Evolutionary conservation across 352 stramenopile species (phyloP).

Genomic region (Aphanomyces stellatus): DNA sequence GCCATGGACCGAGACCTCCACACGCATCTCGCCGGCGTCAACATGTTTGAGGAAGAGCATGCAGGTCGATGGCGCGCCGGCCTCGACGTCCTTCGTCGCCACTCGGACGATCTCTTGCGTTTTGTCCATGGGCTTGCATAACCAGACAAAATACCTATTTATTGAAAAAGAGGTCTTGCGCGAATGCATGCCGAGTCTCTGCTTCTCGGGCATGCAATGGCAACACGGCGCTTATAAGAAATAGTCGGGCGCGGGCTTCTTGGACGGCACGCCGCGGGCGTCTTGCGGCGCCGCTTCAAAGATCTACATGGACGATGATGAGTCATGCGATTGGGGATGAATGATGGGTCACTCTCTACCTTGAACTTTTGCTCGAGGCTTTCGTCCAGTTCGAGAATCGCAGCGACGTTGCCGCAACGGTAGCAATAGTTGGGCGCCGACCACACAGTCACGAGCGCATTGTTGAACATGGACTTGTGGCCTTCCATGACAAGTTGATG

Average conservation of each 20-base stretch:
- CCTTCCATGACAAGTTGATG: conserved; percentile 96
- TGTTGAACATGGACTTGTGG: conserved; percentile 96
- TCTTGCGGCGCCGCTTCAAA: conserved; percentile 98
- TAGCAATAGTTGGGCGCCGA: conserved; percentile 99
- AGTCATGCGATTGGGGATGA: neutral
- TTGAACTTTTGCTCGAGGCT: conserved; percentile 88
- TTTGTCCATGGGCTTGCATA: conserved; percentile 12
- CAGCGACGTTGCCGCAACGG: conserved; percentile 96
- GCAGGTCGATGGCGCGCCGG: neutral
- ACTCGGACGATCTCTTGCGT: neutral
- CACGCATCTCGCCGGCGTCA: neutral
- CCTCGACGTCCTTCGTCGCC: neutral
- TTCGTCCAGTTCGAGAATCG: conserved; percentile 98
- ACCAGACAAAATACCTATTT: conserved; percentile 13
- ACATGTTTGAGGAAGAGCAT: conserved; percentile 1
- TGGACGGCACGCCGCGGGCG: conserved; percentile 92
- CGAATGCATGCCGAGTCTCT: neutral
- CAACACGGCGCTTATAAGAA: conserved; percentile 87
- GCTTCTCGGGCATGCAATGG: conserved; percentile 20
- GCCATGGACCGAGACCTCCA: conserved; percentile 3
- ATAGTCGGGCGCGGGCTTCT: conserved; percentile 98
- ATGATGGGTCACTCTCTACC: conserved; percentile 27
- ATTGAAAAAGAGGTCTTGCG: too few relatives aligned
- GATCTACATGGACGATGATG: conserved; percentile 56
- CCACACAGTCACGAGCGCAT: conserved; percentile 97